Base-by-base conservation (phyloP, 352 stramenopile genomes). In the Globisporangium middletonii region DNA sequence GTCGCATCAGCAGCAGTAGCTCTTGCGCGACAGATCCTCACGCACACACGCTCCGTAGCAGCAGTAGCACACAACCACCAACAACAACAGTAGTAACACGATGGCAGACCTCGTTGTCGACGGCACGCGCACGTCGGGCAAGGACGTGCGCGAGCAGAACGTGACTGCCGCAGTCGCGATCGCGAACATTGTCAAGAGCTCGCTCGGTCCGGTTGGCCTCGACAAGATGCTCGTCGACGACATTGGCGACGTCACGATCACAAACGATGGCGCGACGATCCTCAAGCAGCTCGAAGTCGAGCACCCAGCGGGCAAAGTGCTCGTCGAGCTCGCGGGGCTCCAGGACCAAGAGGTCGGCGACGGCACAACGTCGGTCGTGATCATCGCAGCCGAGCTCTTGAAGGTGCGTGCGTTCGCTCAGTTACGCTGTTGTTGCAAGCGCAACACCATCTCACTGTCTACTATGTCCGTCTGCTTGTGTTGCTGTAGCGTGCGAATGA, bases 191-290 rank as follows among this genome's bases (percentile, higher is more conserved):
- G 97, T 99, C 62, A 99, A 99, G 83, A 97, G 88, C 53, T 98
- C 92, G 50, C 85, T 99, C 30, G 98, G 98, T 12, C 98, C 98
- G 28, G 96, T 99, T 19, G 97, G 97, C 27, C 89, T 99, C 35
- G 97, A 99, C 79, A 99, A 99, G 86, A 98, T 98, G 94, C 87
- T 99, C 18, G 97, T 97, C 50, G 88, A 97, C 71, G 86, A 97
- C 74, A 98, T 99, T 64, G 97, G 97, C 58, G 97, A 99, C 78
- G 97, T 99, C 53, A 99, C 97, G 18, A 99, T 99, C 72, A 99
- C 97, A 18, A 99, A 99, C 79, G 97, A 99, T 68, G 97, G 97
- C 51, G 97, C 97, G n/a, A 99, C 97, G 41, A 99, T 99, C 71
- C 79, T 99, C 50, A 97, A 99, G 81, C 96, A 98, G 66, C 79